Evolutionary conservation across 129 eudicot genomes (phyloP).

Genomic region (Gnaphalium uliginosum): DNA sequence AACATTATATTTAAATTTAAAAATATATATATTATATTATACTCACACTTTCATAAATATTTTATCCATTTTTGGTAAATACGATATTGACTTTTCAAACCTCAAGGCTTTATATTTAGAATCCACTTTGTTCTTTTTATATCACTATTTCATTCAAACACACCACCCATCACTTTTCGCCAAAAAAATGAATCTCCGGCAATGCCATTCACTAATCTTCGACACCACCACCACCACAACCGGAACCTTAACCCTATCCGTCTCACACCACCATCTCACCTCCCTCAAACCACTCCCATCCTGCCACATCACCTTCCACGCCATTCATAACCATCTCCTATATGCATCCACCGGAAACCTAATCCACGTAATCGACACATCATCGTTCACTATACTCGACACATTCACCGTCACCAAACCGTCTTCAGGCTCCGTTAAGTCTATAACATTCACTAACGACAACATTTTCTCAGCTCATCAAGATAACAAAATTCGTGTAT

Average conservation of each 20-base stretch:
- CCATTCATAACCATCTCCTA: slow-evolving; percentile 44
- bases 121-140: neutral
- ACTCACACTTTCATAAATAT: neutral
- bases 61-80: slow-evolving; percentile 6
- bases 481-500: slow-evolving; percentile 66
- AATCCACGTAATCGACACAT: slow-evolving; percentile 40
- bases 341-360: slow-evolving; percentile 50
- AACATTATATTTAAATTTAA: neutral
- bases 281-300: slow-evolving; percentile 14
- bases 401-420: slow-evolving; percentile 37
- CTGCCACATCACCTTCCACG: slow-evolving; percentile 25
- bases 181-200: slow-evolving; percentile 30
- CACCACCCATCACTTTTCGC: slow-evolving; percentile 17
- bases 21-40: no score
- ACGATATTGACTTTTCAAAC: slow-evolving; percentile 2
- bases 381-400: slow-evolving; percentile 35
- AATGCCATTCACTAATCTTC: slow-evolving; percentile 6
- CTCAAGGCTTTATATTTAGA: slow-evolving; percentile 16
- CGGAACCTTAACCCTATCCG: slow-evolving; percentile 16
- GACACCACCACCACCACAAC: slow-evolving; percentile 9
- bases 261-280: slow-evolving; percentile 22
- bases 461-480: slow-evolving; percentile 73
- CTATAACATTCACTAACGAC: slow-evolving; percentile 45
- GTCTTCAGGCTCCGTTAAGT: slow-evolving; percentile 60
- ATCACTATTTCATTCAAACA: slow-evolving; percentile 18